These are phyloP conservation scores for Rhizophagus prolifer DNA, from an alignment of 192 early-diverging fungal species.

Conservation along the genomic window DNA sequence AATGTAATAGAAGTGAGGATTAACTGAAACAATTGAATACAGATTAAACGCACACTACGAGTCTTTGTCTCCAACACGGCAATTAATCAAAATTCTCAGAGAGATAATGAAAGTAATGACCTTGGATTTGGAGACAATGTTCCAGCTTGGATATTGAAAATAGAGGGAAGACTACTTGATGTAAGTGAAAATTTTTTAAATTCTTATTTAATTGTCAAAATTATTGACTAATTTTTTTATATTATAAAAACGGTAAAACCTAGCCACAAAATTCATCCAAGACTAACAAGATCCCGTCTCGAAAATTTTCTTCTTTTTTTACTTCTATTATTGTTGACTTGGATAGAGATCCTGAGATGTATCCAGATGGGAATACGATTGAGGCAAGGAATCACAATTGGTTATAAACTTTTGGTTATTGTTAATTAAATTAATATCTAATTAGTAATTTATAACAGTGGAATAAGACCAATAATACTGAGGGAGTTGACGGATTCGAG, in stretches of 20 bases:
- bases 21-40: not conserved
- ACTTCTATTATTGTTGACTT: constrained; percentile 82
- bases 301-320: constrained; percentile 88
- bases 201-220: too few species aligned
- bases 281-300: constrained; percentile 59
- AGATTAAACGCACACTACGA: constrained; percentile 77
- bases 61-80: constrained; percentile 91
- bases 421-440: not conserved
- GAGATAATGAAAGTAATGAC: constrained; percentile 43
- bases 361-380: constrained; percentile 77
- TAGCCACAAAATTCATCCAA: constrained; percentile 48
- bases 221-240: not conserved
- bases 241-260: not conserved
- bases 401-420: not conserved
- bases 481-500: constrained; percentile 86
- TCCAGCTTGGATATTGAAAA: constrained; percentile 88
- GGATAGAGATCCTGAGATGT: constrained; percentile 73
- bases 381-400: constrained; percentile 45
- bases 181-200: constrained; percentile 34
- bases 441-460: constrained; percentile 42
- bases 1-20: not conserved
- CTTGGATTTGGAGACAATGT: constrained; percentile 51
- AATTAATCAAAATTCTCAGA: constrained; percentile 68
- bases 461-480: constrained; percentile 48
- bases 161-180: constrained; percentile 89